Base-by-base conservation (phyloP, 139 green algal genomes). In the Limnomonas spitsbergensis region DNA sequence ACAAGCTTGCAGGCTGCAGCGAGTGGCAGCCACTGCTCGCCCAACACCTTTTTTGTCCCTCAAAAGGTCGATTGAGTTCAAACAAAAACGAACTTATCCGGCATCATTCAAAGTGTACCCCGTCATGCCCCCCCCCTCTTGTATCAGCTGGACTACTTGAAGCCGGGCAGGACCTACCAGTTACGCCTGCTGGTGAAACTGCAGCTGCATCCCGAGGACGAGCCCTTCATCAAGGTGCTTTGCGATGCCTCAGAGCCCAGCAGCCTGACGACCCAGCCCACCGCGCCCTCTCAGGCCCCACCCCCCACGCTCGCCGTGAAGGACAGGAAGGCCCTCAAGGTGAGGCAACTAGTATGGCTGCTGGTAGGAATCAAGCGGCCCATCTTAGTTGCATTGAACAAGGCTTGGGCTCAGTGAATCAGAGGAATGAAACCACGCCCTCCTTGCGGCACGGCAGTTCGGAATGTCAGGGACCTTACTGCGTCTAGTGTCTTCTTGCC, bases 251-350 rank as follows among this genome's bases (percentile, higher is more conserved):
- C 35, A 53, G 35, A 6, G 4, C 29, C 36, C 3, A 26, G 29
- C 7, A 29, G 6, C 24, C 42, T 74, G 3, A 24, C 9, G 14
- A 74, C 68, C 6, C 6, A 27, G 29, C 4, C 68, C 6, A 47
- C 68, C 4, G 35, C 36, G 4, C 68, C 68, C 20, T 74, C 68
- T 24, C 4, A 39, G 35, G 29, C 68, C 7, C 14, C 4, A 20
- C 68, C 34, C 6, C 68, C 36, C 24, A n/a, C 34, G 35, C 26
- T 74, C 7, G 9, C 36, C 7, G 40, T 32, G 3, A 42, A 32
- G 14, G 68, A 74, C 7, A n/a, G 68, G 24, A 74, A 74, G 36
- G 68, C 68, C 3, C 36, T 74, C 35, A 74, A 74, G 68, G 68
- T 74, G 68, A 9, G 56, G 26, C 56, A 54, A n/a, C n/a, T n/a